Percentiles rank a stretch among this genome's conserved stretches.
phyloP scores from a whole-genome alignment of 192 early-diverging fungal genomes.

The Linnemannia zychae region DNA sequence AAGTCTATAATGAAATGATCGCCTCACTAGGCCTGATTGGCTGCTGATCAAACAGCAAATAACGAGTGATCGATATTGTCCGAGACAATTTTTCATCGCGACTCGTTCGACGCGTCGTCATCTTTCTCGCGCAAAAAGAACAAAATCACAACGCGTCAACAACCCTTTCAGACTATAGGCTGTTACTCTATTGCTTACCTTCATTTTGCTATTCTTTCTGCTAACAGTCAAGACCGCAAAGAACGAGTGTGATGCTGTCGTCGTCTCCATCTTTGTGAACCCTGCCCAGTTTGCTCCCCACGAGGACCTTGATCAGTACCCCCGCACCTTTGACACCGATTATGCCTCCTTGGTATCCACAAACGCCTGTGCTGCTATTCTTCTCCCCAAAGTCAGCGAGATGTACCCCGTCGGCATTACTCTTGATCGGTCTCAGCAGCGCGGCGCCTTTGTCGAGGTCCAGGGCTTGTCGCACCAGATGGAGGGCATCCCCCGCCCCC shows the following conservation, averaged over 20 bases:
- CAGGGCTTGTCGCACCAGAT: slow-evolving; percentile 91
- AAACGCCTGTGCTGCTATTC: slow-evolving; percentile 66
- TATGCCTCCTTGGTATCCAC: slow-evolving; percentile 71
- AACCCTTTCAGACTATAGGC: not conserved
- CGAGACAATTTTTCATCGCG: not conserved
- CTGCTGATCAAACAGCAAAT: not conserved
- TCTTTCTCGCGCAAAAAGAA: not conserved
- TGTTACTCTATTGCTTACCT: not conserved
- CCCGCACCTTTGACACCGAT: slow-evolving; percentile 86
- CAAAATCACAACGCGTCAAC: not conserved
- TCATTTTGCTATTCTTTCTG: not conserved
- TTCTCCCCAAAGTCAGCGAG: slow-evolving; percentile 80
- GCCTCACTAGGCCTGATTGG: not conserved
- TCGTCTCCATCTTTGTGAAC: slow-evolving; percentile 96
- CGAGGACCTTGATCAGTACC: slow-evolving; percentile 94
- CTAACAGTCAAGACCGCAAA: slow-evolving; percentile 66
- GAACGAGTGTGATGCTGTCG: slow-evolving; percentile 74
- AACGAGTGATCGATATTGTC: not conserved
- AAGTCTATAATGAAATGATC: slow-evolving; percentile 8
- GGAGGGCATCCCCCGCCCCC: slow-evolving; percentile 93
- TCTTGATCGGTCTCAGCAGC: slow-evolving; percentile 81
- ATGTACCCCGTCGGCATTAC: slow-evolving; percentile 97
- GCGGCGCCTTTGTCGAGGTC: slow-evolving; percentile 94
- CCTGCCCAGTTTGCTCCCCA: slow-evolving; percentile 98
- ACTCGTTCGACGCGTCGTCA: not conserved